Evolutionary conservation across 768 basidiomycete genomes (phyloP).

Genomic region (Hortiboletus campestris): DNA sequence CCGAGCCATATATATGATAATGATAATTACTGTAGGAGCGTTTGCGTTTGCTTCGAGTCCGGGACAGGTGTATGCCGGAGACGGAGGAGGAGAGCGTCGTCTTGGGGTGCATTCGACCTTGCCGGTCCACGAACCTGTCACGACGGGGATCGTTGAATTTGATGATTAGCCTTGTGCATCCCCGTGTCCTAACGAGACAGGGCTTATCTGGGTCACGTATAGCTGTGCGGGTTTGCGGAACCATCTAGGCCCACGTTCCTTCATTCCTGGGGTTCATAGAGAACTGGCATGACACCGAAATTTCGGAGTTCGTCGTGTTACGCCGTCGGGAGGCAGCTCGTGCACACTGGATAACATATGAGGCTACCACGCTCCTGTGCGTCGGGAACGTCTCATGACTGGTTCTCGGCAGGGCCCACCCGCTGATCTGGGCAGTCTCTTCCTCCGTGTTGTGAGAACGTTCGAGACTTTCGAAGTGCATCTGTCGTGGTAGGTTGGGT

Average conservation of each 20-base stretch:
- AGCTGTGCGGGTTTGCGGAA: not conserved
- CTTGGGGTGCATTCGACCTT: not conserved
- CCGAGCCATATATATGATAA: not conserved
- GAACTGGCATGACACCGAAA: not conserved
- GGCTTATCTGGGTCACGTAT: not conserved
- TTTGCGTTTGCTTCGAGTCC: not conserved
- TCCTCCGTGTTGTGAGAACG: not conserved
- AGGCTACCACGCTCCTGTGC: not conserved
- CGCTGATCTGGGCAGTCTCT: not conserved
- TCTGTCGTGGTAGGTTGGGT: not conserved
- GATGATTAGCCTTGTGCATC: conserved; percentile 8
- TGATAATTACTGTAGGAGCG: too few species aligned
- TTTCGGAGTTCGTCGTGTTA: not conserved
- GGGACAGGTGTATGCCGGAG: not conserved
- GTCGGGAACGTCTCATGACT: not conserved
- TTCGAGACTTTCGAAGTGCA: not conserved
- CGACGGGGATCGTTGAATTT: not conserved
- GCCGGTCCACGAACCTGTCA: not conserved
- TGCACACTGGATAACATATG: too few species aligned
- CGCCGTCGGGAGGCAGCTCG: not conserved
- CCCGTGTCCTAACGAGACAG: not conserved
- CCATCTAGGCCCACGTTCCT: not conserved
- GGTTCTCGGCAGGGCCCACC: not conserved
- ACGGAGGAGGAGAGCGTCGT: not conserved
- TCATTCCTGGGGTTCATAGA: not conserved